phyloP scores from a whole-genome alignment of 768 basidiomycete genomes.

The Russula sp. region DNA sequence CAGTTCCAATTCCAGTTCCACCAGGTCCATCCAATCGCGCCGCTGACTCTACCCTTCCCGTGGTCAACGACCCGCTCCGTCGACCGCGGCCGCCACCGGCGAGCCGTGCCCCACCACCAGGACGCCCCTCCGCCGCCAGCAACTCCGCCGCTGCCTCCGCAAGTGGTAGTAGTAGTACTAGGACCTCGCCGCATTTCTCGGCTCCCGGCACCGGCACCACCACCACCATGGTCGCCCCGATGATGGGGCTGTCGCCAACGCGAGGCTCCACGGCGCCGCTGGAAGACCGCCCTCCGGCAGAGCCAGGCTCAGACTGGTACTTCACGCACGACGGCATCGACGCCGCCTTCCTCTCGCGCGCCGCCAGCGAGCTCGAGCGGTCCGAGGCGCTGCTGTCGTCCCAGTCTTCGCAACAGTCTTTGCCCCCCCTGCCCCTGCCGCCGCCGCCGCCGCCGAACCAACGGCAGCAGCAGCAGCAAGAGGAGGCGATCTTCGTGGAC shows the following conservation, averaged over 20 bases:
- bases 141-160: no score
- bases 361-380: slow-evolving; percentile 32
- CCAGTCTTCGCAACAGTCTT: slow-evolving; percentile 12
- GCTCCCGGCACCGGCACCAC: background rate
- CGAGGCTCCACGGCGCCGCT: slow-evolving; percentile 12
- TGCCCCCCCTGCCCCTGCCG: background rate
- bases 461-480: slow-evolving; percentile 21
- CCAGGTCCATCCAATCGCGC: background rate
- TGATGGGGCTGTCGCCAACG: slow-evolving; percentile 15
- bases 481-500: slow-evolving; percentile 41
- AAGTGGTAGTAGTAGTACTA: no score
- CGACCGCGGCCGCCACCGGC: background rate
- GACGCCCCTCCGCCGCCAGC: no score
- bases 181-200: slow-evolving; percentile 8
- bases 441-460: slow-evolving; percentile 2
- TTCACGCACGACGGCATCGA: slow-evolving; percentile 34
- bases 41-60: background rate
- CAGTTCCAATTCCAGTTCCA: background rate
- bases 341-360: slow-evolving; percentile 38
- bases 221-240: background rate
- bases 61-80: background rate
- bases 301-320: slow-evolving; percentile 29
- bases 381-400: slow-evolving; percentile 23
- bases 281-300: slow-evolving; percentile 10
- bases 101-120: background rate